Percentiles rank a stretch among this genome's conserved stretches.
These are phyloP conservation scores for Mikania micrantha DNA, from an alignment of 129 eudicot genomes.

Conservation along the genomic window DNA sequence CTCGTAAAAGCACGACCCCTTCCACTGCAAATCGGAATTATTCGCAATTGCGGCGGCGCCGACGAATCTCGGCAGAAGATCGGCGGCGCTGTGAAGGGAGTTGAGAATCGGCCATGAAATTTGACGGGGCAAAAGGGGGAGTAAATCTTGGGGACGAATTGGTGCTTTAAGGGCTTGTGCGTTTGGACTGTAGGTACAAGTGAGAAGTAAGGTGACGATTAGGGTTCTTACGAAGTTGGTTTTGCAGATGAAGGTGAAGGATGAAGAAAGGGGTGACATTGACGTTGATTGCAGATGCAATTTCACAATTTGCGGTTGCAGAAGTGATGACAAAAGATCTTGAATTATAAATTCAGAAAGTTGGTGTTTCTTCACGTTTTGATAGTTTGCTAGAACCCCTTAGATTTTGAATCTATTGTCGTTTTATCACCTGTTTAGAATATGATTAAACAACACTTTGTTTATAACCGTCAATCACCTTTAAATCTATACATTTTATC, in stretches of 20 bases:
- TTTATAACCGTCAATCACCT: too few relatives aligned
- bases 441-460: background rate
- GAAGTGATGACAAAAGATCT: background rate
- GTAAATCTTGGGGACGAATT: slow-evolving; percentile 55
- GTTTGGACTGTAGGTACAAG: background rate
- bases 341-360: too few relatives aligned
- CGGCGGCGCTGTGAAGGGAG: slow-evolving; percentile 56
- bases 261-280: slow-evolving; percentile 21
- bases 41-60: slow-evolving; percentile 58
- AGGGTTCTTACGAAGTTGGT: slow-evolving; percentile 17
- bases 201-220: background rate
- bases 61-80: slow-evolving; percentile 79
- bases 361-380: background rate
- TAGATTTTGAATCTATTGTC: background rate
- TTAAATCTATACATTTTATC: too few relatives aligned
- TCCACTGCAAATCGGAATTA: slow-evolving; percentile 44
- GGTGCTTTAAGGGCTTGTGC: slow-evolving; percentile 43
- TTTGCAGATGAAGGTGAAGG: slow-evolving; percentile 15
- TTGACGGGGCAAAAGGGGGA: slow-evolving; percentile 78
- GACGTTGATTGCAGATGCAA: slow-evolving; percentile 28
- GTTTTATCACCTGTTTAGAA: too few relatives aligned
- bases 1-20: slow-evolving; percentile 91
- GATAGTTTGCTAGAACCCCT: slow-evolving; percentile 12
- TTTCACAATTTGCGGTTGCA: slow-evolving; percentile 21
- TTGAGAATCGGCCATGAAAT: slow-evolving; percentile 82